Evolutionary conservation across 1,284 basidiomycete genomes (phyloP).

Genomic region (Coniferiporia weirii): DNA sequence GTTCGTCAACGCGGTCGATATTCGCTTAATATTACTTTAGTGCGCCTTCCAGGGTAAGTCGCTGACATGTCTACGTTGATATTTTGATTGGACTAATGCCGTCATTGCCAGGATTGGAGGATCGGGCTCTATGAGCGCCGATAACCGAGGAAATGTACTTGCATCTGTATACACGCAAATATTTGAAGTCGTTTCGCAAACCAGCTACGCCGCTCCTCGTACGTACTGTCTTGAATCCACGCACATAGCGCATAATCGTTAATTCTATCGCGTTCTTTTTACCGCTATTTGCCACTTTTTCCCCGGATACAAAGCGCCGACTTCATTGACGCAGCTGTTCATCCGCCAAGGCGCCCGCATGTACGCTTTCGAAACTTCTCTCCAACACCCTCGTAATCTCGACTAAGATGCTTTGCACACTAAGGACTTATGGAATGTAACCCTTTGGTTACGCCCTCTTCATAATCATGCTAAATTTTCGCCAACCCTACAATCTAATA

Average conservation of each 20-base stretch:
- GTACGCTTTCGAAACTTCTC: constrained; percentile 44
- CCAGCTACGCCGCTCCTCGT: constrained; percentile 77
- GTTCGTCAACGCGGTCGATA: constrained; percentile 74
- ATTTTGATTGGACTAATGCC: constrained; percentile 7
- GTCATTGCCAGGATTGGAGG: constrained; percentile 7
- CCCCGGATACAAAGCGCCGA: constrained; percentile 27
- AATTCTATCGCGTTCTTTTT: background rate
- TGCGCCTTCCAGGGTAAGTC: constrained; percentile 74
- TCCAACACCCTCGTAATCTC: constrained; percentile 11
- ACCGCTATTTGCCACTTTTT: constrained; percentile 1
- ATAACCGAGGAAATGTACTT: constrained; percentile 53
- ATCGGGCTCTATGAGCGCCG: constrained; percentile 19
- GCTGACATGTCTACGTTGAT: background rate
- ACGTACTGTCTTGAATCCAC: constrained; percentile 30
- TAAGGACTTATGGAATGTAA: constrained; percentile 19
- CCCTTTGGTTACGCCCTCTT: background rate
- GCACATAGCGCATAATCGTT: background rate
- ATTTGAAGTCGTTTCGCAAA: constrained; percentile 72
- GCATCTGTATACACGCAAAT: constrained; percentile 62
- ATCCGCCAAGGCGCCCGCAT: constrained; percentile 75
- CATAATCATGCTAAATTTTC: constrained; percentile 2
- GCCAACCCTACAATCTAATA: background rate
- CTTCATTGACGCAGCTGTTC: constrained; percentile 56
- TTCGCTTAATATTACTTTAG: constrained; percentile 67
- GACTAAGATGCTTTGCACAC: constrained; percentile 17